phyloP scores from a whole-genome alignment of 768 basidiomycete species.

The Cystofilobasidium ferigula region DNA sequence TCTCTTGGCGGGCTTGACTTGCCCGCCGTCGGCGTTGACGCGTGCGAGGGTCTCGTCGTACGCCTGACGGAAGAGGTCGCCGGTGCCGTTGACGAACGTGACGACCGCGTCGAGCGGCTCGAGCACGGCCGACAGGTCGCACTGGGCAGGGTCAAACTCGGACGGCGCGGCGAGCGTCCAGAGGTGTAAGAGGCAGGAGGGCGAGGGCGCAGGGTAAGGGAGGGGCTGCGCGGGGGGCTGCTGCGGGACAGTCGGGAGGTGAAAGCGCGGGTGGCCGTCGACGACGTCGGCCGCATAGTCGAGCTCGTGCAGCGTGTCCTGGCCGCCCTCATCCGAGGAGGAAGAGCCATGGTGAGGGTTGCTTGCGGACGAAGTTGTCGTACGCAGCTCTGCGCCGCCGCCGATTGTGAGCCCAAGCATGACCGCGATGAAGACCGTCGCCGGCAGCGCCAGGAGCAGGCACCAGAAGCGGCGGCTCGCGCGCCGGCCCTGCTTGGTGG shows the following conservation, averaged over 20 bases:
- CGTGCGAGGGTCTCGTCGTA: neutral
- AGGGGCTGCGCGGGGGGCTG: neutral
- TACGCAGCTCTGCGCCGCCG: neutral
- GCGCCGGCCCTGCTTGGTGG: neutral
- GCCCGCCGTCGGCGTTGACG: neutral
- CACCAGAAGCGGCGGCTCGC: neutral
- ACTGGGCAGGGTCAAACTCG: constrained; percentile 6
- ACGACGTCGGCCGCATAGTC: neutral
- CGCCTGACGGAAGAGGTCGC: constrained; percentile 7
- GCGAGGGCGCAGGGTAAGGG: constrained; percentile 11
- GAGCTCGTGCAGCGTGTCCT: no score
- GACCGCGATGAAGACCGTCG: neutral
- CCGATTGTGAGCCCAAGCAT: neutral
- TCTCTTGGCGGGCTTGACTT: neutral
- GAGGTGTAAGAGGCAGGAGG: constrained; percentile 16
- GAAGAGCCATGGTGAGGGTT: no score
- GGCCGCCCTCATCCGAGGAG: no score
- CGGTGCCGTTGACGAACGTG: constrained; percentile 19
- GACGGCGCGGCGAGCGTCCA: constrained; percentile 4
- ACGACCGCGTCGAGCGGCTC: constrained; percentile 10
- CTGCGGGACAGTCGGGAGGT: neutral
- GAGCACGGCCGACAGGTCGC: neutral
- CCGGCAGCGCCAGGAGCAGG: neutral
- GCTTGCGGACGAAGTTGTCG: no score
- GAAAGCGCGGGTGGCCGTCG: constrained; percentile 11